Percentiles rank a stretch among this genome's conserved stretches.
These are phyloP conservation scores for Russula olivacea DNA, from an alignment of 768 basidiomycete species.

Conservation along the genomic window DNA sequence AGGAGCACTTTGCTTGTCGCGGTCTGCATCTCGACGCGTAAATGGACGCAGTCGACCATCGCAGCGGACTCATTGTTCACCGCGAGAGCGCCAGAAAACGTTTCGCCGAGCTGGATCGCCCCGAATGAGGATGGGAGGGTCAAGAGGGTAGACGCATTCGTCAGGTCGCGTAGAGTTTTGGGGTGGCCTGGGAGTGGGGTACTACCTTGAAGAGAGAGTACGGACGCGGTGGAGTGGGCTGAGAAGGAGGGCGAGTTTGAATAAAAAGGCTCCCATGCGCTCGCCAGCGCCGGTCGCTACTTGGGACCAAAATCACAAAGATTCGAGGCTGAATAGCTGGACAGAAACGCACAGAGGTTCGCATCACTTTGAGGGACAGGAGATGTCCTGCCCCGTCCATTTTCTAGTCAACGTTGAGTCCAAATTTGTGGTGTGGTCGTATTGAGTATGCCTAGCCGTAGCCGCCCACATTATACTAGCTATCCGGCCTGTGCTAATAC, in stretches of 20 bases:
- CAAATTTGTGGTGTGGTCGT: neutral
- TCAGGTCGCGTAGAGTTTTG: slow-evolving; percentile 78
- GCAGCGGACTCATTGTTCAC: slow-evolving; percentile 72
- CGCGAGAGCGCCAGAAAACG: slow-evolving; percentile 75
- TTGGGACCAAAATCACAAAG: slow-evolving; percentile 20
- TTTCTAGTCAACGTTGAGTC: neutral
- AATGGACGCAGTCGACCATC: slow-evolving; percentile 54
- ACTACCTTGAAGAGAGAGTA: slow-evolving; percentile 69
- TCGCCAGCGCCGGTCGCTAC: slow-evolving; percentile 69
- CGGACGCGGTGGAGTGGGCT: slow-evolving; percentile 70
- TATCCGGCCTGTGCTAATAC: slow-evolving; percentile 38
- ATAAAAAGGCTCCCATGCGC: slow-evolving; percentile 83
- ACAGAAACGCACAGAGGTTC: slow-evolving; percentile 64
- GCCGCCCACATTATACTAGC: neutral
- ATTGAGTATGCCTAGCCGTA: neutral
- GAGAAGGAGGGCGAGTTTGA: slow-evolving; percentile 78
- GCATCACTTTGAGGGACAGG: slow-evolving; percentile 81
- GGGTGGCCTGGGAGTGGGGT: slow-evolving; percentile 68
- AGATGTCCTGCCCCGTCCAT: slow-evolving; percentile 58
- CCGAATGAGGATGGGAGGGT: slow-evolving; percentile 82
- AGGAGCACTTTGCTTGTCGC: slow-evolving; percentile 56
- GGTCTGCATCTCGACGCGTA: slow-evolving; percentile 86
- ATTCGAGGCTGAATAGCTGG: slow-evolving; percentile 4
- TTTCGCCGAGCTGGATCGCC: slow-evolving; percentile 82
- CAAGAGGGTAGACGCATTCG: slow-evolving; percentile 70